Base-by-base conservation (phyloP, 2,329 filamentous ascomycete species). In the Sporothrix inflata region DNA sequence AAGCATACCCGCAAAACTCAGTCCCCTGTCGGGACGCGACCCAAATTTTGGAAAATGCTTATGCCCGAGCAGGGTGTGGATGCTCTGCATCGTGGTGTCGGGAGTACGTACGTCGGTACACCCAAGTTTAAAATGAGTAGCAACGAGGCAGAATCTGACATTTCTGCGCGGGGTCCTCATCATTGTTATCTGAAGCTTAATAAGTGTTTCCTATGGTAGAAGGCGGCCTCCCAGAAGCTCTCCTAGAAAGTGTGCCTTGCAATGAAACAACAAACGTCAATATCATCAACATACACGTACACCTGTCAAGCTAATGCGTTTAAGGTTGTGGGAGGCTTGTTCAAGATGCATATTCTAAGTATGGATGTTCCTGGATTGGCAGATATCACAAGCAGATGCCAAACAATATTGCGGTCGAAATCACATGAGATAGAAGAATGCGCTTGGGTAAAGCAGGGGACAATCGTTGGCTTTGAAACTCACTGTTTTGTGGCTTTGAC, bases 121-220 rank as follows among this genome's bases (percentile, higher is more conserved):
- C 30, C 55, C 38, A 65, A 16, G n/a, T 9, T 63, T 65, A 65
- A 34, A 21, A 66, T 49, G 63, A 34, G 42, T 1, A 66, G 63
- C 63, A 66, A 34, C 63, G 16, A 66, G 63, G 63, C 63, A 66
- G 63, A 66, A 14, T 34, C 21, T 45, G 38, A n/a, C 38, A 40
- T 38, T 27, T 27, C n/a, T 27, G 12, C 45, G 21, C 12, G 38
- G 60, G 38, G 60, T 27, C n/a, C n/a, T 45, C 38, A 27, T 16
- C n/a, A 8, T 42, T 7, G 38, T 45, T 65, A 45, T 65, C 60
- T 65, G 60, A 65, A 45, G 38, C 21, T 63, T 21, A 42, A 24
- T 65, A n/a, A 8, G 11, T 45, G 60, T 45, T 65, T n/a, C 8
- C n/a, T 19, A 19, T 19, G 38, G 6, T 11, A 34, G 16, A 38